Conservation (phyloP, 2,329 filamentous ascomycete species). For the Metarhizium sp. region DNA sequence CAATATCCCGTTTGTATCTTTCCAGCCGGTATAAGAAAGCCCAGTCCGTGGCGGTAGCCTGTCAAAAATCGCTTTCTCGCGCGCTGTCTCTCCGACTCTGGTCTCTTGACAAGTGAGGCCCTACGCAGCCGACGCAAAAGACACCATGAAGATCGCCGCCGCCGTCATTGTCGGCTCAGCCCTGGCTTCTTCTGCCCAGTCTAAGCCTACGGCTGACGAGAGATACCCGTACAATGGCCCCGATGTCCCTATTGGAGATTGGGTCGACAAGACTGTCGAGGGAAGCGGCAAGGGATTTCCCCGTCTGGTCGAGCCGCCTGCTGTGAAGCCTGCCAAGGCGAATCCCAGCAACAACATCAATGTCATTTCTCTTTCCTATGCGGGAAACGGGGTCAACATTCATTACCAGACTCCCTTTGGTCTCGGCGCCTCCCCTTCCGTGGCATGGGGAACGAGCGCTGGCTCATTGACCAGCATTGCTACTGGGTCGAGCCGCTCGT, state of each 20-base stretch:
- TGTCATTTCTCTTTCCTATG: slow-evolving; percentile 38
- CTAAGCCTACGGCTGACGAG: slow-evolving; percentile 25
- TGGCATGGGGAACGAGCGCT: slow-evolving; percentile 32
- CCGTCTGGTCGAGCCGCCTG: too few species aligned
- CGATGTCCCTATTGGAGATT: slow-evolving; percentile 37
- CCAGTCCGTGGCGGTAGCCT: too few species aligned
- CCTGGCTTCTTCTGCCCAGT: not conserved
- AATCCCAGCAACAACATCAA: slow-evolving; percentile 43
- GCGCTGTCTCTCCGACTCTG: too few species aligned
- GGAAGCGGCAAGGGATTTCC: slow-evolving; percentile 28
- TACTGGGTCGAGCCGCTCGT: slow-evolving; percentile 17
- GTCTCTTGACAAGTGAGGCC: too few species aligned
- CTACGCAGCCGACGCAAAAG: too few species aligned
- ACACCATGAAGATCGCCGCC: too few species aligned
- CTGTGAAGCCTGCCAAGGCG: slow-evolving; percentile 26
- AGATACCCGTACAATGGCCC: slow-evolving; percentile 38
- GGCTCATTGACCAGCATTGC: slow-evolving; percentile 23
- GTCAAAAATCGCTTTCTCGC: too few species aligned
- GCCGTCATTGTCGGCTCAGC: too few species aligned
- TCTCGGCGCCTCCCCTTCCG: slow-evolving; percentile 30
- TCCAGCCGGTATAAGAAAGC: too few species aligned
- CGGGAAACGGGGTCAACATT: slow-evolving; percentile 39
- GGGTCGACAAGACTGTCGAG: slow-evolving; percentile 39
- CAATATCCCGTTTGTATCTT: too few species aligned
- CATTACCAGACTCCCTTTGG: slow-evolving; percentile 46